Percentiles rank a stretch among this genome's conserved stretches.
Conservation (phyloP, 2,329 filamentous ascomycete genomes). For the Byssochlamys sp. region DNA sequence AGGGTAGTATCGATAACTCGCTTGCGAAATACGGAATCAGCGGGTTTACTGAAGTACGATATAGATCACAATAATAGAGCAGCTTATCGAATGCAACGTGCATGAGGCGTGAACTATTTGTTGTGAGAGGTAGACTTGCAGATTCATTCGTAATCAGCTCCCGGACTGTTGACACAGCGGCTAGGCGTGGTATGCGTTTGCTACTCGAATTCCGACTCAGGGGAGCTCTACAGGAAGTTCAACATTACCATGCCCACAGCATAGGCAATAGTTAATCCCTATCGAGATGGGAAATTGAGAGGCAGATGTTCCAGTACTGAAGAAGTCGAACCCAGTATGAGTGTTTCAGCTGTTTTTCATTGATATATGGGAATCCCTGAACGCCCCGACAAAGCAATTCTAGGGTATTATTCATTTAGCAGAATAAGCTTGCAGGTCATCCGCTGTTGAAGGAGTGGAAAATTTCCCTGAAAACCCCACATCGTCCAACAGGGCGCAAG, state of each 20-base stretch:
- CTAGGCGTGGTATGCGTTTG: not conserved
- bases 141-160: not conserved
- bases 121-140: not conserved
- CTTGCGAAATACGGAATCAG: conserved; percentile 23
- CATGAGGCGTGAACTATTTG: not conserved
- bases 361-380: conserved; percentile 21
- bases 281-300: not conserved
- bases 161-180: not conserved
- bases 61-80: conserved; percentile 12
- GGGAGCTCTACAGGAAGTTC: not conserved
- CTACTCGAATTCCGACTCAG: not conserved
- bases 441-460: conserved; percentile 3
- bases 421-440: conserved; percentile 23
- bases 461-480: not conserved
- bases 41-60: conserved; percentile 30
- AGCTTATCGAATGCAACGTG: not conserved
- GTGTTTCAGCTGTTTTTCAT: conserved; percentile 33
- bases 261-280: not conserved
- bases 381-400: conserved; percentile 22
- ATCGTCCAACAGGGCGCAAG: conserved; percentile 13
- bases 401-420: conserved; percentile 9
- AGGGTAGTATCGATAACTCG: conserved; percentile 15
- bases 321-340: conserved; percentile 8
- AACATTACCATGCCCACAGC: not conserved
- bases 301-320: conserved; percentile 1